phyloP scores from a whole-genome alignment of 1,284 basidiomycete genomes.

The Ceratobasidium sp. region DNA sequence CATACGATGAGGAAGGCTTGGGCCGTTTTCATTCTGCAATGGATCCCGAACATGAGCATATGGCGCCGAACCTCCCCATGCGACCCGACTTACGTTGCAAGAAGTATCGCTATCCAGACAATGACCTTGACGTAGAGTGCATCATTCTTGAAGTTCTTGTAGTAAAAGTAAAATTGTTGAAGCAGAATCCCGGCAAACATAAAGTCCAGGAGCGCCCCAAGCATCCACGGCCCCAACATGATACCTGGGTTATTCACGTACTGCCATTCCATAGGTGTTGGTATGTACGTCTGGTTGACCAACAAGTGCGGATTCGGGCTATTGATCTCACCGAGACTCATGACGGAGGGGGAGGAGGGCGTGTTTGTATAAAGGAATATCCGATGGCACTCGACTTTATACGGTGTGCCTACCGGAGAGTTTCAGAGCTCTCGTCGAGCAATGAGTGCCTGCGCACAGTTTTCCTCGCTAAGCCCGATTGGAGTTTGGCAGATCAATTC shows the following conservation, averaged over 20 bases:
- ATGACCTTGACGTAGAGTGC: not conserved
- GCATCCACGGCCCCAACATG: conserved; percentile 9
- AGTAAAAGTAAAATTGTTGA: conserved; percentile 15
- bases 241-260: conserved; percentile 13
- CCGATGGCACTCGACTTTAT: not conserved
- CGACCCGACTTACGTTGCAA: not conserved
- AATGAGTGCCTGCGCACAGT: too few relatives aligned
- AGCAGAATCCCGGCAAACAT: conserved; percentile 20
- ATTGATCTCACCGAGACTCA: not conserved
- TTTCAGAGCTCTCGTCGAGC: too few relatives aligned
- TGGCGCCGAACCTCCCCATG: not conserved
- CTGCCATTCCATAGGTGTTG: conserved; percentile 13
- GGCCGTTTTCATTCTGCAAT: conserved; percentile 5
- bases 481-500: too few relatives aligned
- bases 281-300: conserved; percentile 14
- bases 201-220: conserved; percentile 11
- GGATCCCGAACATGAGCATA: not conserved
- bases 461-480: too few relatives aligned
- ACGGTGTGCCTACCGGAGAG: too few relatives aligned
- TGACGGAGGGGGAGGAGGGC: not conserved
- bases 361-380: not conserved
- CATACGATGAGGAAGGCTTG: conserved; percentile 18
- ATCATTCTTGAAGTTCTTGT: not conserved
- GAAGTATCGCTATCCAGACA: conserved; percentile 1
- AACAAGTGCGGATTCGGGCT: conserved; percentile 17